Evolutionary conservation across 2,329 filamentous ascomycete species (phyloP).

Genomic region (Helminthosporium solani): DNA sequence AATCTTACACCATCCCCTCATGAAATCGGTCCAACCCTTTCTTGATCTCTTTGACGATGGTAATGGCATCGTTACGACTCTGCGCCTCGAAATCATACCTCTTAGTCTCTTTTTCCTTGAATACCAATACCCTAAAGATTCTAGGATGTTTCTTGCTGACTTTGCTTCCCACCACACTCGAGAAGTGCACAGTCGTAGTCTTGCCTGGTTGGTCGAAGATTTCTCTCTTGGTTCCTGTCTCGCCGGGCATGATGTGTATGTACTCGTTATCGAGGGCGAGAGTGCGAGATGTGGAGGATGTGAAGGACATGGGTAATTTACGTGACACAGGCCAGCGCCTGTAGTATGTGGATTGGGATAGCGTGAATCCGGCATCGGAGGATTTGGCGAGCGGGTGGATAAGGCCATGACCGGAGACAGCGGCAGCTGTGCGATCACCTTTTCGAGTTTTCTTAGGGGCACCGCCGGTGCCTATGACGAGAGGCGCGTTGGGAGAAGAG

Average conservation of each 20-base stretch:
- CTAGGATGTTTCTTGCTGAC: slow-evolving; percentile 77
- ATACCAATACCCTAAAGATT: slow-evolving; percentile 78
- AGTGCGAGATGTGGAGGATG: slow-evolving; percentile 72
- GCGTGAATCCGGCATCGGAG: slow-evolving; percentile 46
- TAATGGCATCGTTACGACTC: slow-evolving; percentile 68
- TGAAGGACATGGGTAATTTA: slow-evolving; percentile 79
- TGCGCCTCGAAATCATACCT: slow-evolving; percentile 83
- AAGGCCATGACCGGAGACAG: slow-evolving; percentile 51
- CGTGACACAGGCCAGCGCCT: slow-evolving; percentile 79
- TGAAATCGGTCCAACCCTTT: slow-evolving; percentile 70
- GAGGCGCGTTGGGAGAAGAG: slow-evolving; percentile 67
- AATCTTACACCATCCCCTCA: slow-evolving; percentile 48
- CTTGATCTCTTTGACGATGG: slow-evolving; percentile 77
- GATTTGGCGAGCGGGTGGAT: slow-evolving; percentile 65
- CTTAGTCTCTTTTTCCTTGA: slow-evolving; percentile 73
- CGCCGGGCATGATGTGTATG: slow-evolving; percentile 75
- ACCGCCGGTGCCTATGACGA: slow-evolving; percentile 57
- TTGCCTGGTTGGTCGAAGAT: slow-evolving; percentile 63
- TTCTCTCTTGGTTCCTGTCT: slow-evolving; percentile 56
- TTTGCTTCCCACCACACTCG: slow-evolving; percentile 78
- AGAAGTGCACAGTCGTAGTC: slow-evolving; percentile 79
- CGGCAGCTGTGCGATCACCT: slow-evolving; percentile 51
- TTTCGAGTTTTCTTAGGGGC: slow-evolving; percentile 54
- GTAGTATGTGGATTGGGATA: slow-evolving; percentile 49
- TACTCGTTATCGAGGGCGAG: slow-evolving; percentile 83